Base-by-base conservation (phyloP, 1,284 basidiomycete species). In the Ceraceosorus guamensis region DNA sequence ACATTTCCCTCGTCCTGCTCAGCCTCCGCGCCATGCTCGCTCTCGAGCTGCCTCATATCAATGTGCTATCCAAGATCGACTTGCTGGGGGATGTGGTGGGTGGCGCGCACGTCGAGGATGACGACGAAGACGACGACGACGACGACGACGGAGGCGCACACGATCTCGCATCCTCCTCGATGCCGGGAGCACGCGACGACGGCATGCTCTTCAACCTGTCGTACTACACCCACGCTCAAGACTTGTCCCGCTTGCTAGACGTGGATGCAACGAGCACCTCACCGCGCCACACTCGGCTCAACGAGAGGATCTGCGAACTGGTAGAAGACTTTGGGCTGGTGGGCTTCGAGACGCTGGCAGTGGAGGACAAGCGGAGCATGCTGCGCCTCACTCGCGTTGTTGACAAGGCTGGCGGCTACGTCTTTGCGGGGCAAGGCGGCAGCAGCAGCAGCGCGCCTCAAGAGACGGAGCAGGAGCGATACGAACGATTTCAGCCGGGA, bases 161-260 rank as follows among this genome's bases (percentile, higher is more conserved):
- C 24, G 24, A 24, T 24, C 24, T 24, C 24, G 1, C 24, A 24
- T 24, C 24, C 24, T 24, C 24, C 24, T 3, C 24, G 24, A 24
- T 3, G 24, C 24, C 24, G 24, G 24, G 24, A 24, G 24, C 24
- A 24, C 24, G 24, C 24, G 3, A 24, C 24, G 24, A 24, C 24
- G 24, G 24, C 24, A 24, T 24, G 24, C 24, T 91, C 41, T 97
- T 98, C 81, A 95, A 93, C 71, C 84, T 98, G 45, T 90, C 93
- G 66, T 99, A 90, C 77, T 98, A 98, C 76, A 97, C 95, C 44
- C 90, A 98, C 77, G 93, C 95, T 0, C 91, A 96, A 78, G 92
- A 99, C 76, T 81, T 99, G 0, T 86, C 87, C 0, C 88, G 97
- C 76, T 83, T 99, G 5, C 83, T 89, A 63, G 87, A 86, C 57